Evolutionary conservation across 1,139 yeast genomes (phyloP).

Genomic region (Yamadazyma atmosphaerica): DNA sequence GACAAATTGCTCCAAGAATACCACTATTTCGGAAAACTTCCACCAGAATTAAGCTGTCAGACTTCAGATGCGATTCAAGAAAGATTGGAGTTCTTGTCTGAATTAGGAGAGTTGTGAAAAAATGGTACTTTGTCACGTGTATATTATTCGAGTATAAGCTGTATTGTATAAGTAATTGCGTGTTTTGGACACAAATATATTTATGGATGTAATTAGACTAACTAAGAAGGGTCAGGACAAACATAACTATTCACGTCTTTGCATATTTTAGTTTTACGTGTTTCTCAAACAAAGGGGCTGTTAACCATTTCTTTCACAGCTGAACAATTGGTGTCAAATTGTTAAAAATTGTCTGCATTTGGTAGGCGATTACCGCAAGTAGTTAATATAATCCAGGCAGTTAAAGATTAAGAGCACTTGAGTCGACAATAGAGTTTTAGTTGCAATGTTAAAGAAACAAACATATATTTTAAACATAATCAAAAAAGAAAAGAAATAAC

Average conservation of each 20-base stretch:
- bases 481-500: background rate
- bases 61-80: constrained; percentile 18
- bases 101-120: constrained; percentile 1
- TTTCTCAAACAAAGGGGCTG: background rate
- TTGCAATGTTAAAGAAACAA: background rate
- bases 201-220: too few relatives aligned
- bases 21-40: constrained; percentile 16
- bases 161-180: too few relatives aligned
- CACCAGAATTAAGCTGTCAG: constrained; percentile 18
- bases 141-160: too few relatives aligned
- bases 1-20: constrained; percentile 22
- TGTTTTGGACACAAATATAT: too few relatives aligned
- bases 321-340: background rate
- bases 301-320: background rate
- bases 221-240: too few relatives aligned
- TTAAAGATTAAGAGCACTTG: too few relatives aligned
- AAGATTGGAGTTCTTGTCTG: constrained; percentile 24
- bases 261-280: too few relatives aligned
- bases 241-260: too few relatives aligned
- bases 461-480: constrained; percentile 3
- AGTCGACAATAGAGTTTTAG: too few relatives aligned
- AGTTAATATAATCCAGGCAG: background rate
- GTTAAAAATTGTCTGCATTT: background rate
- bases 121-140: too few relatives aligned
- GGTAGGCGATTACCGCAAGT: background rate